Evolutionary conservation across 2,329 filamentous ascomycete species (phyloP).

Genomic region (Diaporthe vaccinii): DNA sequence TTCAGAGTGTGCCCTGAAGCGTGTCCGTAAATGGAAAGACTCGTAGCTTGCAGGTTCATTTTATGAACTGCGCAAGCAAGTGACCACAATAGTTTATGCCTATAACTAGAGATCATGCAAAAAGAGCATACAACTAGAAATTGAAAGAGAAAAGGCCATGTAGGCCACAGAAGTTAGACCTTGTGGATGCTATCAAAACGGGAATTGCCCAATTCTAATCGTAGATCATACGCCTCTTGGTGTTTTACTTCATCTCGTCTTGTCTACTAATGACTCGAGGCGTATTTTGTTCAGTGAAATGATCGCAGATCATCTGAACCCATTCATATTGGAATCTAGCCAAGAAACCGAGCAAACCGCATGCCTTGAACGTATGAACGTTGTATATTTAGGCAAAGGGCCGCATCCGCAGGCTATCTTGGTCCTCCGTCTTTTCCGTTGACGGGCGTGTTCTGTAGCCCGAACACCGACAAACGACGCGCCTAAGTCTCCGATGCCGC

Average conservation of each 20-base stretch:
- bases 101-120: not conserved
- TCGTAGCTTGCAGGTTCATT: too few species aligned
- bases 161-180: not conserved
- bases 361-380: not conserved
- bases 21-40: too few species aligned
- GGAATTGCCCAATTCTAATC: not conserved
- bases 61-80: not conserved
- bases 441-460: not conserved
- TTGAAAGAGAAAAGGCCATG: not conserved
- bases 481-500: not conserved
- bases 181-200: not conserved
- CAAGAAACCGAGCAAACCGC: not conserved
- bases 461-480: too few species aligned
- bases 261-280: not conserved
- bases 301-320: not conserved
- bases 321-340: not conserved
- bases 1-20: too few species aligned
- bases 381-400: not conserved
- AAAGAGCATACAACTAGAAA: not conserved
- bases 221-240: not conserved
- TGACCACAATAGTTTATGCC: not conserved
- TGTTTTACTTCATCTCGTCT: not conserved
- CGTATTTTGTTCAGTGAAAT: not conserved
- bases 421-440: not conserved
- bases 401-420: not conserved